Evolutionary conservation across 2,329 filamentous ascomycete species (phyloP).

Genomic region (Tolypocladium amazonense): DNA sequence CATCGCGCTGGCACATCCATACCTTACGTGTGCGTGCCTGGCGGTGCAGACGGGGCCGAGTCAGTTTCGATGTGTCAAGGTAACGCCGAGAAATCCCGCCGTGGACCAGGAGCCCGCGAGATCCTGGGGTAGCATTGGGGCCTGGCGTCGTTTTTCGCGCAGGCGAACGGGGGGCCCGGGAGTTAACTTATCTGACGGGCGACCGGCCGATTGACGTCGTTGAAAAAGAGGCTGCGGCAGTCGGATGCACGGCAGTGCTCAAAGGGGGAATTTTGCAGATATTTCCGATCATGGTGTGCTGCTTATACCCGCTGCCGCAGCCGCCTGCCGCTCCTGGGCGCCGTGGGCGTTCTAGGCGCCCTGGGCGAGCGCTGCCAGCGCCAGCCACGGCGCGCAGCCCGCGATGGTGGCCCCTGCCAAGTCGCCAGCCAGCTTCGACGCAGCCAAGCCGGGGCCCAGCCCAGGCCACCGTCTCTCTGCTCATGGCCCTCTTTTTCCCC

Average conservation of each 20-base stretch:
- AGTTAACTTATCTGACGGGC: neutral
- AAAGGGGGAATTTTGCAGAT: neutral
- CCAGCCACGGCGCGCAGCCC: neutral
- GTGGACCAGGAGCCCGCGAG: neutral
- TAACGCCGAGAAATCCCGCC: slow-evolving; percentile 2
- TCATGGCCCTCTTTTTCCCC: neutral
- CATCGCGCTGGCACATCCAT: neutral
- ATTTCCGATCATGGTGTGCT: neutral
- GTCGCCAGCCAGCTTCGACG: neutral
- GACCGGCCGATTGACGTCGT: neutral
- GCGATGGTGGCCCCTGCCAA: neutral
- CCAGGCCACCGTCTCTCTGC: neutral
- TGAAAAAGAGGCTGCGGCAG: neutral
- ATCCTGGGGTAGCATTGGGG: slow-evolving; percentile 1
- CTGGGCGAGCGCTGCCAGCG: neutral
- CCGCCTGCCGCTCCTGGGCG: neutral
- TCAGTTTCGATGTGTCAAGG: slow-evolving; percentile 11
- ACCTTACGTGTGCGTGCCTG: no score
- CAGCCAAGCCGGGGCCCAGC: neutral
- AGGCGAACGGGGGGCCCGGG: neutral
- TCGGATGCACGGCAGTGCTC: neutral
- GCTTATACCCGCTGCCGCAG: neutral
- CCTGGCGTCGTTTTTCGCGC: neutral
- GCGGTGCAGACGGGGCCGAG: neutral
- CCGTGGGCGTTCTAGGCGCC: neutral